Conservation (phyloP, 306 rosid species). For the Amphicarpaea edgeworthii region DNA sequence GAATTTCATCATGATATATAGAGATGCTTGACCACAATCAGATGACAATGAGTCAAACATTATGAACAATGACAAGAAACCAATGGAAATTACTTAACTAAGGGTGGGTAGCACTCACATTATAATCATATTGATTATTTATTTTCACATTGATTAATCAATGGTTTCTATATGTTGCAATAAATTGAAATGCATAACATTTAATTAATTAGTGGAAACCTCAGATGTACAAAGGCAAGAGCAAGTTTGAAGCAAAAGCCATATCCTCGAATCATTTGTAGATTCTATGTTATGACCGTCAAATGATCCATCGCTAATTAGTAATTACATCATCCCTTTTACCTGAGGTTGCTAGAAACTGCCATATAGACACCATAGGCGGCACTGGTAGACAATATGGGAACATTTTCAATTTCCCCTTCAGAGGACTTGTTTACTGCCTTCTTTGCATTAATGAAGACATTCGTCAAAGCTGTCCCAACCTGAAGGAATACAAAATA, state of each 20-base stretch:
- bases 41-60: conserved; percentile 14
- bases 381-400: conserved; percentile 80
- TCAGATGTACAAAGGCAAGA: conserved; percentile 5
- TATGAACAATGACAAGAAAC: background rate
- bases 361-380: conserved; percentile 95
- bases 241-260: background rate
- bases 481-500: conserved; percentile 56
- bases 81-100: background rate
- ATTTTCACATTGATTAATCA: conserved; percentile 3
- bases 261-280: conserved; percentile 33
- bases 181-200: background rate
- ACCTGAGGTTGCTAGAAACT: conserved; percentile 96
- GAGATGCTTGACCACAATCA: background rate
- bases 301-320: conserved; percentile 27
- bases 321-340: conserved; percentile 28
- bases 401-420: conserved; percentile 84
- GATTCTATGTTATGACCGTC: conserved; percentile 10
- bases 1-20: conserved; percentile 1
- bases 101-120: background rate
- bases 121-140: background rate
- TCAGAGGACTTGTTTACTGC: conserved; percentile 70
- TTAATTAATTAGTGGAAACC: background rate
- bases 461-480: conserved; percentile 91
- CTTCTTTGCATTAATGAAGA: conserved; percentile 78
- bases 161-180: background rate